Conservation (phyloP, 2,329 filamentous ascomycete species). For the Fusarium pilosicola region DNA sequence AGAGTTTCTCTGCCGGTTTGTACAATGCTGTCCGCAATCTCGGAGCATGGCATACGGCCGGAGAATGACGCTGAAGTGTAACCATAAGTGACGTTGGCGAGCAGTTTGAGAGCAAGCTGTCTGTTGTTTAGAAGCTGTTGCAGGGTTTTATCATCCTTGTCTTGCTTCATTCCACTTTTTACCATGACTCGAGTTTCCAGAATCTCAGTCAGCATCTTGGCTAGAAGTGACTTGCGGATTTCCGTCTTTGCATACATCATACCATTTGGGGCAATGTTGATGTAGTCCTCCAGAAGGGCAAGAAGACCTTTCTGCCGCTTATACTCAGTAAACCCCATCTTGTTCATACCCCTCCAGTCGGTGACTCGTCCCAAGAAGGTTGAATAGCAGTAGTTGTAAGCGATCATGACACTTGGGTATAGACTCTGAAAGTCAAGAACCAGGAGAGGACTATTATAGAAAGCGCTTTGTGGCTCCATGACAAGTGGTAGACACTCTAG, state of each 20-base stretch:
- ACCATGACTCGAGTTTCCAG: conserved; percentile 97
- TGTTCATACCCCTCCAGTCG: conserved; percentile 89
- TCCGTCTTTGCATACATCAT: conserved; percentile 93
- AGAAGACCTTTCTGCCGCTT: conserved; percentile 79
- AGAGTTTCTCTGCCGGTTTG: conserved; percentile 95
- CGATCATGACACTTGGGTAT: conserved; percentile 98
- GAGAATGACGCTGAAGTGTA: conserved; percentile 98
- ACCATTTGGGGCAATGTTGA: conserved; percentile 94
- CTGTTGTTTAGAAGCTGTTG: conserved; percentile 92
- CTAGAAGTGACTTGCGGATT: conserved; percentile 88
- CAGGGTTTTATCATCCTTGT: conserved; percentile 86
- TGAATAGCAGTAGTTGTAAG: conserved; percentile 99
- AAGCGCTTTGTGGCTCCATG: conserved; percentile 96
- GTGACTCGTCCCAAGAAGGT: conserved; percentile 90
- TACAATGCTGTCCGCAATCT: conserved; percentile 98
- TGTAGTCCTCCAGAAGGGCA: conserved; percentile 80
- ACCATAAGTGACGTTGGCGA: conserved; percentile 99
- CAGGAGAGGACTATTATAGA: conserved; percentile 88
- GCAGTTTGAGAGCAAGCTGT: conserved; percentile 91
- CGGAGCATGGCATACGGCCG: conserved; percentile 95
- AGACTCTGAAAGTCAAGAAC: conserved; percentile 96
- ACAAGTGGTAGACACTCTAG: conserved; percentile 93
- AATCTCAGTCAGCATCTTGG: conserved; percentile 97
- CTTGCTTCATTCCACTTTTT: conserved; percentile 94
- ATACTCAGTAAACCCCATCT: conserved; percentile 95